Evolutionary conservation across 78 protist genomes (phyloP).

Genomic region (Dictyostelium purpureum): DNA sequence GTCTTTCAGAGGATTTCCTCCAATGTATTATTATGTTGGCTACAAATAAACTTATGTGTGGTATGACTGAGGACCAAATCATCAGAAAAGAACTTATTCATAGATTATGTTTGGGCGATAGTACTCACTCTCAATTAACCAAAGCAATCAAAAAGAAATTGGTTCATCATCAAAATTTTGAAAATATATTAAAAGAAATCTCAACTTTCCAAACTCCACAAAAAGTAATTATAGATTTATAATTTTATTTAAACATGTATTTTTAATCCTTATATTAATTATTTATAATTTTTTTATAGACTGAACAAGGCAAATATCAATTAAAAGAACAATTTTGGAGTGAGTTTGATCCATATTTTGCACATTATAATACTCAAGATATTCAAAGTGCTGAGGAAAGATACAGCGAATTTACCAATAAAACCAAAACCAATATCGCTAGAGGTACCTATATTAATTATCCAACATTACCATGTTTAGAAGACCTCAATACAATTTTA

Average conservation of each 20-base stretch:
- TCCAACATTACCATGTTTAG: conserved; percentile 10
- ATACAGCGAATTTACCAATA: conserved; percentile 33
- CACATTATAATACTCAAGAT: conserved; percentile 73
- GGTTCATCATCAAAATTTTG: conserved; percentile 56
- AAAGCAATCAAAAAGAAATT: conserved; percentile 28
- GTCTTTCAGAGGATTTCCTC: conserved; percentile 58
- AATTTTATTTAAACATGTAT: not conserved
- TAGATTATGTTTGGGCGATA: conserved; percentile 66
- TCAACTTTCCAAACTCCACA: conserved; percentile 57
- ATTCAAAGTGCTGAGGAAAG: conserved; percentile 71
- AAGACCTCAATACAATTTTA: conserved; percentile 6
- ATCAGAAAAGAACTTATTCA: conserved; percentile 78
- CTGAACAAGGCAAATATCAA: conserved; percentile 80
- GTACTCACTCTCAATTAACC: conserved; percentile 70
- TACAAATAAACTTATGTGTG: conserved; percentile 70
- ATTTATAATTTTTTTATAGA: not conserved
- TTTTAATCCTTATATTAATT: not conserved
- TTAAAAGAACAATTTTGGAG: conserved; percentile 72
- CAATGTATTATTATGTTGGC: conserved; percentile 53
- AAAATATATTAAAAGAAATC: conserved; percentile 57
- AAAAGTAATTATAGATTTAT: not conserved
- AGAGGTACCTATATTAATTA: conserved; percentile 40
- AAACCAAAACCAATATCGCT: conserved; percentile 53
- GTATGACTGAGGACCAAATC: conserved; percentile 59
- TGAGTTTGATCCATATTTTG: conserved; percentile 78